Evolutionary conservation across 371 early-diverging fungal species (phyloP).

Genomic region (Apophysomyces elegans): DNA sequence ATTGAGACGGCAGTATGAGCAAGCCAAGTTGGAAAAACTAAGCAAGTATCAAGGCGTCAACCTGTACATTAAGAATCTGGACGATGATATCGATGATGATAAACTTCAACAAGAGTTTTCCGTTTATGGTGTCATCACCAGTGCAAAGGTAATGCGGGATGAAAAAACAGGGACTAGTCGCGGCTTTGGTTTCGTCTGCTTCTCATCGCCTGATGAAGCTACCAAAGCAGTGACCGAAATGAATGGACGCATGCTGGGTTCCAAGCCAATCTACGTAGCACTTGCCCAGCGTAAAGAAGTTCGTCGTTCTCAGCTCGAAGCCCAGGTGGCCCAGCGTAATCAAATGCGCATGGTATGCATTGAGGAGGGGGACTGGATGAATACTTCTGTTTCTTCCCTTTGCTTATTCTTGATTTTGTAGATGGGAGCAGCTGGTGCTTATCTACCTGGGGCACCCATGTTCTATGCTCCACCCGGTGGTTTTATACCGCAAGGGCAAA

Average conservation of each 20-base stretch:
- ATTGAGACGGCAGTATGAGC: conserved; percentile 92
- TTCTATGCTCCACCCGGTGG: conserved; percentile 62
- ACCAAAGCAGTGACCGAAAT: conserved; percentile 91
- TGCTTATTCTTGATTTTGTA: background rate
- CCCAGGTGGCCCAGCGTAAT: conserved; percentile 92
- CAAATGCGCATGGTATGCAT: conserved; percentile 74
- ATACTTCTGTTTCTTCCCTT: background rate
- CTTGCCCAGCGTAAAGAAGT: conserved; percentile 98
- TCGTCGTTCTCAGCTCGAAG: conserved; percentile 91
- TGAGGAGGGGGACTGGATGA: background rate
- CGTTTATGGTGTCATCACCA: conserved; percentile 94
- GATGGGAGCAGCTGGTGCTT: conserved; percentile 31
- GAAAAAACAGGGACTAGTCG: conserved; percentile 78
- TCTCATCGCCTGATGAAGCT: conserved; percentile 90
- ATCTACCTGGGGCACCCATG: conserved; percentile 55
- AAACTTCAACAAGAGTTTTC: conserved; percentile 94
- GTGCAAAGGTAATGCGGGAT: conserved; percentile 97
- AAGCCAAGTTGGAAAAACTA: conserved; percentile 90
- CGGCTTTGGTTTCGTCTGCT: conserved; percentile 94
- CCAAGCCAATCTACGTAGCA: conserved; percentile 98
- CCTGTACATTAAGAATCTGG: conserved; percentile 98
- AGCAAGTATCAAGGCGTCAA: conserved; percentile 98
- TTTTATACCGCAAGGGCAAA: conserved; percentile 65
- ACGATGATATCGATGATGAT: conserved; percentile 95
- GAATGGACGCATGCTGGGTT: conserved; percentile 90